These are phyloP conservation scores for Rheum nobile DNA, from an alignment of 148 eudicot genomes.

Conservation along the genomic window DNA sequence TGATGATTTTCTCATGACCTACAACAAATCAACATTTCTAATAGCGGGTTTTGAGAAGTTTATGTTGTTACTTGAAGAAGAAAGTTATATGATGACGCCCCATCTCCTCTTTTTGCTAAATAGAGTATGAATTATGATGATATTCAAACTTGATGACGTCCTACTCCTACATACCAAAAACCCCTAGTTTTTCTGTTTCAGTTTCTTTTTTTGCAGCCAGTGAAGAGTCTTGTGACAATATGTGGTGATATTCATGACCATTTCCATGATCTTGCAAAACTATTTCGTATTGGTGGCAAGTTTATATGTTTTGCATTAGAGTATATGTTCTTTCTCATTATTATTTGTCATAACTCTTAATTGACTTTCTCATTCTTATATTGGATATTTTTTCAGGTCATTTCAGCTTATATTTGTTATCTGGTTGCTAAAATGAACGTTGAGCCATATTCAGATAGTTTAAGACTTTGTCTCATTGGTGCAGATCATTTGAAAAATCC, in stretches of 20 bases:
- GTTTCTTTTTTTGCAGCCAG: constrained; percentile 68
- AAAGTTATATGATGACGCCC: too few relatives aligned
- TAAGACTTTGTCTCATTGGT: constrained; percentile 83
- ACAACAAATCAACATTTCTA: too few relatives aligned
- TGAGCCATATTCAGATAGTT: constrained; percentile 70
- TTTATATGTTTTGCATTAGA: constrained; percentile 16
- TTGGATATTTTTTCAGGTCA: constrained; percentile 32
- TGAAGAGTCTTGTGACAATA: constrained; percentile 91
- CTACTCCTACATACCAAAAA: too few relatives aligned
- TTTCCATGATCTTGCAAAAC: constrained; percentile 95
- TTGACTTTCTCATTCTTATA: neutral
- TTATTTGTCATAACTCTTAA: neutral
- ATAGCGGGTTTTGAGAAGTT: too few relatives aligned
- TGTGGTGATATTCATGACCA: constrained; percentile 98
- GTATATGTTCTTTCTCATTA: neutral
- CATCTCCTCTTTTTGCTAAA: too few relatives aligned
- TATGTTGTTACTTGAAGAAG: too few relatives aligned
- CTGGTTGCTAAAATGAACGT: constrained; percentile 75
- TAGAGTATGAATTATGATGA: too few relatives aligned
- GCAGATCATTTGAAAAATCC: constrained; percentile 83
- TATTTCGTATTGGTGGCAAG: constrained; percentile 95
- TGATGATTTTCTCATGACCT: too few relatives aligned
- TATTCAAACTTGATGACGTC: too few relatives aligned
- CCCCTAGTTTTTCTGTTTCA: too few relatives aligned
- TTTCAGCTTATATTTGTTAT: constrained; percentile 84